phyloP scores from a whole-genome alignment of 2,329 filamentous ascomycete genomes.

The Colletotrichum melonis region DNA sequence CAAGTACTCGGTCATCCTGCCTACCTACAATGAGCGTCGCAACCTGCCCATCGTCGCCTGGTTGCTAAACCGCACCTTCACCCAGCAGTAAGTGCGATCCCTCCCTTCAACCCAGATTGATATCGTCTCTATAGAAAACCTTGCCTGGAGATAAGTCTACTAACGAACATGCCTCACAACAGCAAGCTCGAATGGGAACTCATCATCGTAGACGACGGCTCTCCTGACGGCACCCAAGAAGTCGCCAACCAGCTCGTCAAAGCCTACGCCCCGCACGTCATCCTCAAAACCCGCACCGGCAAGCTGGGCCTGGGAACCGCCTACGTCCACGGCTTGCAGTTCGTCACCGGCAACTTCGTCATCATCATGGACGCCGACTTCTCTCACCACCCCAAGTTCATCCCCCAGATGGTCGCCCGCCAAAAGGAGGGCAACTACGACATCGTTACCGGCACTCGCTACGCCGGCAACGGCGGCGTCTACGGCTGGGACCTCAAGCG shows the following conservation, averaged over 20 bases:
- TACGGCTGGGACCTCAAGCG: constrained; percentile 97
- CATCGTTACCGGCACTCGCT: constrained; percentile 96
- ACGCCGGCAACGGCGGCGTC: constrained; percentile 89
- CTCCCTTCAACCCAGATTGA: neutral
- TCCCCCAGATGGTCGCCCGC: constrained; percentile 88
- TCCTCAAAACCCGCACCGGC: constrained; percentile 88
- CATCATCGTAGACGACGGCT: constrained; percentile 98
- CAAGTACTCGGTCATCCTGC: constrained; percentile 97
- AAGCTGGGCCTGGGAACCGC: constrained; percentile 98
- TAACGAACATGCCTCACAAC: constrained; percentile 14
- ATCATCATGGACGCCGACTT: constrained; percentile 99
- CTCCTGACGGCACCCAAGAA: constrained; percentile 92
- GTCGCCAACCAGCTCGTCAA: constrained; percentile 91
- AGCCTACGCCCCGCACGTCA: constrained; percentile 82
- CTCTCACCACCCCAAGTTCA: constrained; percentile 99
- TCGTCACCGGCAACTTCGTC: constrained; percentile 90
- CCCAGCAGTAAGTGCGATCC: constrained; percentile 75
- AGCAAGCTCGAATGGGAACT: constrained; percentile 97
- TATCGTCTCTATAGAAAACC: too few species aligned
- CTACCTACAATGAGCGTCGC: constrained; percentile 97
- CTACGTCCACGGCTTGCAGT: constrained; percentile 94
- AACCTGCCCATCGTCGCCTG: constrained; percentile 97
- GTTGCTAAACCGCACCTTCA: constrained; percentile 93
- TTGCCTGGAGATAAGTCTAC: too few species aligned
- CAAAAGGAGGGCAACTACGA: constrained; percentile 86